Conservation (phyloP, 164 flowering plant species). For the Macadamia tetraphylla region DNA sequence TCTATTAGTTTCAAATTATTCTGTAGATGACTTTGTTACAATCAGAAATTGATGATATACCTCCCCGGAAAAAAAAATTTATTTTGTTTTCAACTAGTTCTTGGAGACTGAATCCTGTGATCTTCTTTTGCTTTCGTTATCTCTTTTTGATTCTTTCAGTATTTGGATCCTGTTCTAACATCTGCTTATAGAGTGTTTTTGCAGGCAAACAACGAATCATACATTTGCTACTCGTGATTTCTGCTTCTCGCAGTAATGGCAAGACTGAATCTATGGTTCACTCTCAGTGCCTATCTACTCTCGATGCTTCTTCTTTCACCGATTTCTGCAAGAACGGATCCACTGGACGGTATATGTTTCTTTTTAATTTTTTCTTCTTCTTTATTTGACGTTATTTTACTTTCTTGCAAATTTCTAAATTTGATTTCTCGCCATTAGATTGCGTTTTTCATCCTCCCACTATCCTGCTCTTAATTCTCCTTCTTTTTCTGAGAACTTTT, state of each 20-base stretch:
- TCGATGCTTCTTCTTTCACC: constrained; percentile 15
- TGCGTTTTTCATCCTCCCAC: background rate
- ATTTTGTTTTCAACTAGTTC: too few species aligned
- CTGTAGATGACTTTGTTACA: too few species aligned
- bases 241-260: constrained; percentile 23
- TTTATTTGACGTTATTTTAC: background rate
- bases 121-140: background rate
- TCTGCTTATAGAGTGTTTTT: constrained; percentile 3
- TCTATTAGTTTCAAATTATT: too few species aligned
- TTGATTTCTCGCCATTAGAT: too few species aligned
- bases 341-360: constrained; percentile 32
- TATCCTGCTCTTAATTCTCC: too few species aligned
- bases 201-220: background rate
- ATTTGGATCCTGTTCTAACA: background rate
- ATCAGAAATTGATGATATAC: too few species aligned
- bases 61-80: too few species aligned
- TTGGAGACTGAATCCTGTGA: background rate
- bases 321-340: constrained; percentile 31
- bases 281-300: constrained; percentile 16
- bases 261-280: constrained; percentile 2
- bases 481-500: too few species aligned
- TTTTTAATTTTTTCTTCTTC: too few species aligned
- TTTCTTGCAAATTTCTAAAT: too few species aligned
- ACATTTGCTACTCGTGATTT: background rate
- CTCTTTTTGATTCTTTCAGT: background rate